Base-by-base conservation (phyloP, 179 eudicot genomes). In the Silene vulgaris region DNA sequence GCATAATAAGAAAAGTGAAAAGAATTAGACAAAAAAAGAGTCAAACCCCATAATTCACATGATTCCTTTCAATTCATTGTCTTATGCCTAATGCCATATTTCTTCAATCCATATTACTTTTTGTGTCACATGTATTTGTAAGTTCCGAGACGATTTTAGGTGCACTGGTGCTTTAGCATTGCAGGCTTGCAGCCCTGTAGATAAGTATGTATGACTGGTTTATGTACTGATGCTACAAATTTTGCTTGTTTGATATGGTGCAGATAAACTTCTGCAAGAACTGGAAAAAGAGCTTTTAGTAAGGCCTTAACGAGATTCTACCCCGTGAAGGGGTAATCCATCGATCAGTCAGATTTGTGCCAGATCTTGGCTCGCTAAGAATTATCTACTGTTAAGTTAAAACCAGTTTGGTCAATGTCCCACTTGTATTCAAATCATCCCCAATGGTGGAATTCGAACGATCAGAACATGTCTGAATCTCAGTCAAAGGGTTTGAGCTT, bases 401-500 rank as follows among this genome's bases (percentile, higher is more conserved):
- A 62, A 23, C 62, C 63, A 21, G 59, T 26, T 48, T 28, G 4
- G 64, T 78, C 76, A 78, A 82, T 85, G 87, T 78, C 87, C 70
- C 76, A 80, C 61, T 45, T 80, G 62, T 83, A 66, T 79, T 26
- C 63, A 50, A 82, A 80, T 65, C 76, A 54, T 45, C 79, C 82
- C 40, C 28, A 84, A 20, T 78, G 73, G 13, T 85, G 88, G 88
- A 76, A 74, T 19, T 54, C 82, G 17, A 77, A 81, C 19, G 77
- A 80, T 17, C 80, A 82, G 23, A 79, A n/a, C 8, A 61, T 78
- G 64, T 76, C 86, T 14, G 82, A 80, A 11, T 80, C 84, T 35
- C 37, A 78, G 59, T 74, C 88, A 11, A 82, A 80, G 71, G 67
- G 78, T 70, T 74, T 83, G 72, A 77, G 77, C 74, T 83, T 80